Base-by-base conservation (phyloP, 1,139 yeast genomes). In the Zygoascus meyerae region DNA sequence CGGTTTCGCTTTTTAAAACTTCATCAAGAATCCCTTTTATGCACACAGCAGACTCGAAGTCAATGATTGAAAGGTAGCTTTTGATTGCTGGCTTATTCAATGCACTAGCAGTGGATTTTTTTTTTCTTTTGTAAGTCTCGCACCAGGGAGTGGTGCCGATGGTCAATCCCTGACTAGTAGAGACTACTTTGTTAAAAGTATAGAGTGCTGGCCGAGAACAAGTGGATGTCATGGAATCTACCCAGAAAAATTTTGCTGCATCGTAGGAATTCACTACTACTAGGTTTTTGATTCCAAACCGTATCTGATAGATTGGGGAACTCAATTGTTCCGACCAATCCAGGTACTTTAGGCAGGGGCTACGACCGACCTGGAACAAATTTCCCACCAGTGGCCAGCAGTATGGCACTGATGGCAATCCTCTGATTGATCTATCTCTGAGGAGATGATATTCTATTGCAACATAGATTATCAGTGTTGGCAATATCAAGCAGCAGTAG, bases 121-220 rank as follows among this genome's bases (percentile, higher is more conserved):
- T 75, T 59, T 78, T 75, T 18, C 66, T 67, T 51, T 70, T 69
- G 57, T 73, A 83, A 1, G 81, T 70, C 1, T 66, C 68, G 1
- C 84, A 77, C 58, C 73, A 78, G 1, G 94, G 94, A 0, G 92
- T 83, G 0, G 94, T 81, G 0, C 95, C 95, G 28, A 85, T 73
- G 0, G 95, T 85, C 52, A 75, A 1, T 55, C 67, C 69, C 48
- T 79, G 83, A 0, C 81, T 73, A 3, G 74, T 65, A 0, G 89
- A 81, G 1, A 84, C 76, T 7, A 84, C 69, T 29, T 72, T 68
- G 63, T 85, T 94, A 64, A 85, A 85, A 0, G 89, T 81, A 61
- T 79, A 77, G 47, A 75, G 70, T 21, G 72, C 63, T 0, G 95
- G 94, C 39, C 95, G 66, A 1, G 94, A 84, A 54, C 78, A 79